Conservation (phyloP, 148 eudicot genomes). For the Rhododendron molle region DNA sequence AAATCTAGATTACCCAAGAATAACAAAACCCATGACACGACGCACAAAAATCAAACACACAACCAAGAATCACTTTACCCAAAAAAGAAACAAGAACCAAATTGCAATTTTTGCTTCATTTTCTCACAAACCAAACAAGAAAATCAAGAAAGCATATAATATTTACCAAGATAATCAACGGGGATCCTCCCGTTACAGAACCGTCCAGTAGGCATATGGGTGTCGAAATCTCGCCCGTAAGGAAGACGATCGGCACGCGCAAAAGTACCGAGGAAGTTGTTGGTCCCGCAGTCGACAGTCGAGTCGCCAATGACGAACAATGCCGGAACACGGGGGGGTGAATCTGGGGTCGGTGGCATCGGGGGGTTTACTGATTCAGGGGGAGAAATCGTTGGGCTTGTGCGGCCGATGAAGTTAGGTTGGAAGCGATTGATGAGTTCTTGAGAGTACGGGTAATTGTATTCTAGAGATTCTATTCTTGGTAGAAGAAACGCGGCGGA, state of each 20-base stretch:
- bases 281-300: conserved; percentile 81
- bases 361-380: conserved; percentile 16
- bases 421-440: conserved; percentile 17
- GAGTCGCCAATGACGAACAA: conserved; percentile 87
- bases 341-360: conserved; percentile 2
- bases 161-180: conserved; percentile 83
- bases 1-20: neutral
- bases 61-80: neutral
- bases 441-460: conserved; percentile 27
- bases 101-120: neutral
- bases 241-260: conserved; percentile 87
- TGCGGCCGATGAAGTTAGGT: neutral
- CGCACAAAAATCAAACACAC: neutral
- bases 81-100: neutral
- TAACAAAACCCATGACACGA: neutral
- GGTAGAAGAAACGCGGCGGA: neutral
- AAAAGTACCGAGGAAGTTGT: conserved; percentile 84
- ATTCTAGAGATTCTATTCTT: conserved; percentile 17
- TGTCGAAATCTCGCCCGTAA: conserved; percentile 87
- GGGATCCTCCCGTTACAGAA: conserved; percentile 87
- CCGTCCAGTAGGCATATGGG: conserved; percentile 76
- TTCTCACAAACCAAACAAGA: neutral
- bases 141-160: neutral
- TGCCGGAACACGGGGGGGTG: conserved; percentile 47
- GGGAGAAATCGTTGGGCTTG: conserved; percentile 10